phyloP scores from a whole-genome alignment of 805 yeast species.

The Lachancea mirantina region DNA sequence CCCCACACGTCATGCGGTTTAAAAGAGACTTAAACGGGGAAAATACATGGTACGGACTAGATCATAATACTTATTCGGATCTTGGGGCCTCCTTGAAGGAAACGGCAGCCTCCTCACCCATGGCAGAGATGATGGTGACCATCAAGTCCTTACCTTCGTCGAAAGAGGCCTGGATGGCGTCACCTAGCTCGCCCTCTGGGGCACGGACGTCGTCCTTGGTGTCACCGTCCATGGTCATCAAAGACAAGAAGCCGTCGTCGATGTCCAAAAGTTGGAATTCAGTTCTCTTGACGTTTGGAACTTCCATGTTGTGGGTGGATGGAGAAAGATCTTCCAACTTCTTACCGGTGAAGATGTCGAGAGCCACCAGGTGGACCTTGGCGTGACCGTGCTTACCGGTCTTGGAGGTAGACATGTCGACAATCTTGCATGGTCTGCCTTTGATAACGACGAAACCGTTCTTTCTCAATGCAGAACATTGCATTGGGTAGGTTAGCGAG shows the following conservation, averaged over 20 bases:
- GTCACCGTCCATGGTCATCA: conserved; percentile 96
- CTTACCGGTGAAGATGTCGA: conserved; percentile 98
- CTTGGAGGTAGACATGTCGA: conserved; percentile 99
- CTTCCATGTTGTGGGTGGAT: conserved; percentile 99
- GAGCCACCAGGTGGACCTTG: conserved; percentile 98
- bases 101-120: conserved; percentile 99
- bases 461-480: conserved; percentile 99
- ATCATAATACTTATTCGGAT: conserved; percentile 30
- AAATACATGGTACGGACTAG: too few relatives aligned
- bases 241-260: conserved; percentile 94
- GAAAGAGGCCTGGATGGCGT: conserved; percentile 81
- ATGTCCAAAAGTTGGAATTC: conserved; percentile 97
- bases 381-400: conserved; percentile 99
- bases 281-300: conserved; percentile 92
- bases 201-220: conserved; percentile 98
- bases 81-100: conserved; percentile 99
- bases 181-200: conserved; percentile 98
- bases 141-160: conserved; percentile 97
- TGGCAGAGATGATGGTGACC: conserved; percentile 94
- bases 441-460: conserved; percentile 98
- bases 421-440: conserved; percentile 99
- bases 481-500: conserved; percentile 96
- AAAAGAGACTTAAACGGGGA: too few relatives aligned
- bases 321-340: conserved; percentile 99
- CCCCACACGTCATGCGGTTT: too few relatives aligned